Evolutionary conservation across 129 eudicot genomes (phyloP).

Genomic region (Chrysanthemum seticuspe): DNA sequence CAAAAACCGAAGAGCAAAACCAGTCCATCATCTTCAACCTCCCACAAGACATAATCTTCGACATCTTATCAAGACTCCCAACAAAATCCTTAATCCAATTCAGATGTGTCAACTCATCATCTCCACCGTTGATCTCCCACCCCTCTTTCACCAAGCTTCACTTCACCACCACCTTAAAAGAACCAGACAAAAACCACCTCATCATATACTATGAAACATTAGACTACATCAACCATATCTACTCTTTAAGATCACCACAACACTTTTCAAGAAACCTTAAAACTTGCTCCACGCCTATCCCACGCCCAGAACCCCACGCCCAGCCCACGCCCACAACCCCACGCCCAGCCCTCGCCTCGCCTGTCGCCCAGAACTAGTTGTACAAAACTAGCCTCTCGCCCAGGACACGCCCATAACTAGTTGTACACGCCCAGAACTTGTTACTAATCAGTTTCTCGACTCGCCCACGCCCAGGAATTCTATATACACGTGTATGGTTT

Average conservation of each 20-base stretch:
- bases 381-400: too few relatives aligned
- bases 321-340: too few relatives aligned
- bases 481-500: too few relatives aligned
- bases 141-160: conserved; percentile 44
- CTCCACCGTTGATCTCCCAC: conserved; percentile 35
- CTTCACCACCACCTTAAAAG: conserved; percentile 28
- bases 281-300: conserved; percentile 9
- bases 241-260: conserved; percentile 31
- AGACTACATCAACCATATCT: conserved; percentile 30
- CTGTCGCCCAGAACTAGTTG: too few relatives aligned
- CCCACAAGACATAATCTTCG: conserved; percentile 41
- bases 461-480: too few relatives aligned
- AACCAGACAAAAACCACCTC: conserved; percentile 22
- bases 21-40: conserved; percentile 26
- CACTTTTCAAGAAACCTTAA: conserved; percentile 20
- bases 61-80: conserved; percentile 42
- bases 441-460: too few relatives aligned
- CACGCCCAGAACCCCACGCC: too few relatives aligned
- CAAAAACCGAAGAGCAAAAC: neutral
- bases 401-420: too few relatives aligned
- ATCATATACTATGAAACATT: conserved; percentile 41
- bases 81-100: conserved; percentile 35
- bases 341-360: too few relatives aligned
- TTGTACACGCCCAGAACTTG: too few relatives aligned
- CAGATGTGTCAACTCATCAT: conserved; percentile 22